phyloP scores from a whole-genome alignment of 2,329 filamentous ascomycete species.

The Calonectria pteridis region DNA sequence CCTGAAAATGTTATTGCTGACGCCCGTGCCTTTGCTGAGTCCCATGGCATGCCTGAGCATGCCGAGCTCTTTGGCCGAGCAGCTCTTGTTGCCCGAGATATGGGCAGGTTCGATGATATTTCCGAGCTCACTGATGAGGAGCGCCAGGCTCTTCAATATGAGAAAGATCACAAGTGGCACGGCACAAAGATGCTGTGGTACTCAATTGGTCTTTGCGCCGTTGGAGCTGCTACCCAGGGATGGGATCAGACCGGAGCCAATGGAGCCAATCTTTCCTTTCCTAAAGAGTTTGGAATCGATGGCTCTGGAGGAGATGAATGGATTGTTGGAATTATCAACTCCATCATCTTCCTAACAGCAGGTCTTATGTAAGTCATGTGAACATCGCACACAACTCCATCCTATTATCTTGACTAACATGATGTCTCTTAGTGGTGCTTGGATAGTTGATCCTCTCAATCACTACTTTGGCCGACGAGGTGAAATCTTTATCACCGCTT shows the following conservation, averaged over 20 bases:
- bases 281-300: conserved; percentile 54
- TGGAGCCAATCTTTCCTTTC: conserved; percentile 72
- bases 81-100: conserved; percentile 52
- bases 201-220: conserved; percentile 65
- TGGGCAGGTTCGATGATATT: conserved; percentile 41
- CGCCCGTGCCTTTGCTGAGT: conserved; percentile 63
- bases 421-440: conserved; percentile 31
- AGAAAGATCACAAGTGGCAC: conserved; percentile 71
- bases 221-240: conserved; percentile 69
- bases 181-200: conserved; percentile 58
- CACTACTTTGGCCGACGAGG: conserved; percentile 74
- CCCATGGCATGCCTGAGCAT: conserved; percentile 62
- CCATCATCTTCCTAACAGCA: conserved; percentile 55
- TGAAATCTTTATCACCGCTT: conserved; percentile 73
- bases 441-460: conserved; percentile 67
- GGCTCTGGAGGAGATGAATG: conserved; percentile 58
- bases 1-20: conserved; percentile 47
- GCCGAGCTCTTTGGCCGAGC: conserved; percentile 56
- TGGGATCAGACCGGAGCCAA: conserved; percentile 75
- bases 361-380: conserved; percentile 67
- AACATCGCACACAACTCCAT: not conserved
- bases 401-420: conserved; percentile 2
- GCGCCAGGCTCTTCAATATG: conserved; percentile 51
- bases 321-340: conserved; percentile 51
- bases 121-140: conserved; percentile 48